phyloP scores from a whole-genome alignment of 345 rosid species.

The Citrus inodora region DNA sequence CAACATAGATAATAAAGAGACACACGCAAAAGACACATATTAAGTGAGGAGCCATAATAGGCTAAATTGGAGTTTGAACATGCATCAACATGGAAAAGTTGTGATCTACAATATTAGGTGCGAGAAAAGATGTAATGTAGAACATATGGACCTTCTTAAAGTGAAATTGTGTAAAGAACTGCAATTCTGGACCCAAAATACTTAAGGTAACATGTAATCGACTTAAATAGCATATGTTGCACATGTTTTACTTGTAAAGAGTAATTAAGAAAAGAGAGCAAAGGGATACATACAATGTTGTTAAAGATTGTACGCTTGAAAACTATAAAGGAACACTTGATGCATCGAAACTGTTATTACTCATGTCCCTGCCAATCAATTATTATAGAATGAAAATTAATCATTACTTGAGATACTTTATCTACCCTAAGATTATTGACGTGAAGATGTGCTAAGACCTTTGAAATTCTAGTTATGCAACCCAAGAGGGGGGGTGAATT shows the following conservation, averaged over 20 bases:
- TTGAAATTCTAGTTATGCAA: no score
- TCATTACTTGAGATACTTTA: neutral
- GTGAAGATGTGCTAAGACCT: neutral
- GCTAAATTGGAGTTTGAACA: neutral
- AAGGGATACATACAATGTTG: constrained; percentile 61
- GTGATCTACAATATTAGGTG: neutral
- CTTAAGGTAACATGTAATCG: neutral
- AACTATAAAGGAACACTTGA: constrained; percentile 57
- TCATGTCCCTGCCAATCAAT: constrained; percentile 58
- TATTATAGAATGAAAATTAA: neutral
- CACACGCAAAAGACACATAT: no score
- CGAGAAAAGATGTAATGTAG: neutral
- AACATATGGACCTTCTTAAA: neutral
- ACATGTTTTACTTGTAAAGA: neutral
- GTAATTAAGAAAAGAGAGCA: neutral
- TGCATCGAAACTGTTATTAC: constrained; percentile 61
- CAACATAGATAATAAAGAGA: neutral
- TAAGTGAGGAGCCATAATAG: no score
- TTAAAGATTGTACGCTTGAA: constrained; percentile 36
- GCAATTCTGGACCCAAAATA: no score
- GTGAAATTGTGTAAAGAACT: neutral
- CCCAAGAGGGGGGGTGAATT: no score
- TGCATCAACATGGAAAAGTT: neutral
- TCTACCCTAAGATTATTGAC: neutral
- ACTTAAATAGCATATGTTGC: no score